Percentiles rank a stretch among this genome's conserved stretches.
Conservation (phyloP, 2,329 filamentous ascomycete species). For the Verticillium klebahnii region DNA sequence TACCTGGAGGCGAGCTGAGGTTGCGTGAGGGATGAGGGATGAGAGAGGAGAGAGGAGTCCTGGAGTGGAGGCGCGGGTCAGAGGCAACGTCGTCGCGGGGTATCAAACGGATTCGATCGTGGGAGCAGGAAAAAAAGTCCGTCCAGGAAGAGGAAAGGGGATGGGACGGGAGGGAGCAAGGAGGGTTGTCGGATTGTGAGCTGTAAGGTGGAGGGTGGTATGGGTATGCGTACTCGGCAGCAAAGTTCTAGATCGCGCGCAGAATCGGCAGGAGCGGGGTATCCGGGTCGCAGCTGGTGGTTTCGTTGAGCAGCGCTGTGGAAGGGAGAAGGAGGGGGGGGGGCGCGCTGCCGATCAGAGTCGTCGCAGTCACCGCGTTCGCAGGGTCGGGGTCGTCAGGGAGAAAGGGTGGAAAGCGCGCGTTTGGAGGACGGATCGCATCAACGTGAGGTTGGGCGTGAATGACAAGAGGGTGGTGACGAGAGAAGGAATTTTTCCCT, state of each 20-base stretch:
- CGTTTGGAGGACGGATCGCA: slow-evolving; percentile 7
- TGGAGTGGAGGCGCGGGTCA: not conserved
- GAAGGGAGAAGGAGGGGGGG: slow-evolving; percentile 5
- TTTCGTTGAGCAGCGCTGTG: slow-evolving; percentile 4
- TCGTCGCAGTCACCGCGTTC: not conserved
- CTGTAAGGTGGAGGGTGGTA: not conserved
- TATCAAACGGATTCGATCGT: not conserved
- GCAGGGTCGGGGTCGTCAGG: slow-evolving; percentile 1
- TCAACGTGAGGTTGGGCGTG: slow-evolving; percentile 10
- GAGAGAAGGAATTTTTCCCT: not conserved
- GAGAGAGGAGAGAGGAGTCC: not conserved
- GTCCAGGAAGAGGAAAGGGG: not conserved
- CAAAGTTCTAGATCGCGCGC: slow-evolving; percentile 17
- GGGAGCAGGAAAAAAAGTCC: not conserved
- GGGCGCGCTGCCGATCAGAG: slow-evolving; percentile 6
- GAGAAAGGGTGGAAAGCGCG: slow-evolving; percentile 2
- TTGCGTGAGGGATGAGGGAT: not conserved
- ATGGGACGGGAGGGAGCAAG: not conserved
- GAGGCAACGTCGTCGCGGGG: not conserved
- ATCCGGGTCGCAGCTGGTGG: slow-evolving; percentile 10
- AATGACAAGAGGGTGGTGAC: slow-evolving; percentile 7
- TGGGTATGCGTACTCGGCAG: slow-evolving; percentile 6
- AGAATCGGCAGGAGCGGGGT: slow-evolving; percentile 17
- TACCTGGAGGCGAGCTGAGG: slow-evolving; percentile 13
- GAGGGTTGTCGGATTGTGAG: not conserved